Base-by-base conservation (phyloP, 371 early-diverging fungal species). In the Batrachochytrium dendrobatidis region DNA sequence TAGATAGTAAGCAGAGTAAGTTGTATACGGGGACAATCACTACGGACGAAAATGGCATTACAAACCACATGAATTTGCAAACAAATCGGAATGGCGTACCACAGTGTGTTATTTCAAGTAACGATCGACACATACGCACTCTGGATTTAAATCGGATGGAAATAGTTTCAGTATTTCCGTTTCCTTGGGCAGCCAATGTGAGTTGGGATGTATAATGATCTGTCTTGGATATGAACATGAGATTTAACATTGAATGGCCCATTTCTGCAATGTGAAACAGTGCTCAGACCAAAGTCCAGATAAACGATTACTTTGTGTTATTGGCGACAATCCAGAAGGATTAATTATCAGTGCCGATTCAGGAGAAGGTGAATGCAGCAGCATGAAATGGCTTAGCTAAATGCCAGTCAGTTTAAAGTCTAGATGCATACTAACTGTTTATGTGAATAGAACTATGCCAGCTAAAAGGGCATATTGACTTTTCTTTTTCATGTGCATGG, bases 401-500 rank as follows among this genome's bases (percentile, higher is more conserved):
- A 39, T 39, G 15, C 20, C 20, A 20, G 15, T 15, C 20, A 15
- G 15, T 20, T 39, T 39, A 39, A 20, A 39, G 39, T 15, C 15
- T 39, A 39, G 39, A 39, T 39, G 15, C 39, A 39, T 39, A 15
- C 39, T 15, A 39, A 20, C 39, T 39, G n/a, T n/a, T n/a, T n/a
- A n/a, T n/a, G n/a, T n/a, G n/a, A n/a, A n/a, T n/a, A 62, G 62
- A 51, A 20, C 65, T 79, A 12, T 70, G 71, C 2, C 66, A 64
- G 3, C 64, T 88, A 25, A 66, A 48, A 26, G 90, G 90, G 2
- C 89, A 89, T 51, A 59, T 75, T 28, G 92, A 90, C 58, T 88
- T 75, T 63, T 86, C 87, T 0, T 94, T 94, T 70, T 79, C 92
- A 0, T 89, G 87, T 55, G 82, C 86, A 12, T 89, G 90, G 83